Evolutionary conservation across 139 green algal genomes (phyloP), one percentile per base, ranked within the genome.

Genomic region (Chlorella sp.): DNA sequence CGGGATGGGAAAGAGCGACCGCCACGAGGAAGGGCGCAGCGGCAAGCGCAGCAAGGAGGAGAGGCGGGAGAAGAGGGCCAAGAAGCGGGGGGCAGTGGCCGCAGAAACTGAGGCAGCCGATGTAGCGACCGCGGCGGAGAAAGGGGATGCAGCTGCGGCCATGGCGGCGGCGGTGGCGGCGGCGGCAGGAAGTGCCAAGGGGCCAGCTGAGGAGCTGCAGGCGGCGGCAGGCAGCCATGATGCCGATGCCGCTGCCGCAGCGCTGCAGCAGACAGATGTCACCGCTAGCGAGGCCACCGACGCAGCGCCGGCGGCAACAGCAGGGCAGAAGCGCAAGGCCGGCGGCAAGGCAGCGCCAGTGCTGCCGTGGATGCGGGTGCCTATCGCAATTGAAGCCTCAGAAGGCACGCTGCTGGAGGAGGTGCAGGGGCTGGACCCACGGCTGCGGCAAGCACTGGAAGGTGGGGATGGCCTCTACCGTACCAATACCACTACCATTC

Each of bases 341-440:
- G 71, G 64, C 28, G 79, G 87, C 78, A 86, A 86, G 82, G 22
- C 84, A 0, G 81, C 87, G 14, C 90, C 93, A 28, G 91, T 95
- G 89, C 94, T 98, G 71, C 96, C 96, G 39, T 98, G 96, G 96
- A 97, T 98, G 96, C 94, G 95, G 0, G 89, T 97, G n/a, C 96
- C 96, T 3, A 91, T 97, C 21, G 91, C 91, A 0, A 94, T 97
- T 24, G 68, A 94, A 5, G 80, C 90, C 15, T 91, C 93, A 21
- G 91, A 71, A 22, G 93, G 92, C 3, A 85, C 95, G 0, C 83
- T 88, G 19, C 73, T 97, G 1, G 40, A 83, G 0, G 61, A 96
- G 5, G 94, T 98, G 0, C 36, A 88, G 14, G 95, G 95, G 24
- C 53, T 98, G 42, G 89, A 95, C 28, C 77, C 88, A 1, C 71